Conservation (phyloP, 2,329 filamentous ascomycete genomes). For the Penicillium sp. region DNA sequence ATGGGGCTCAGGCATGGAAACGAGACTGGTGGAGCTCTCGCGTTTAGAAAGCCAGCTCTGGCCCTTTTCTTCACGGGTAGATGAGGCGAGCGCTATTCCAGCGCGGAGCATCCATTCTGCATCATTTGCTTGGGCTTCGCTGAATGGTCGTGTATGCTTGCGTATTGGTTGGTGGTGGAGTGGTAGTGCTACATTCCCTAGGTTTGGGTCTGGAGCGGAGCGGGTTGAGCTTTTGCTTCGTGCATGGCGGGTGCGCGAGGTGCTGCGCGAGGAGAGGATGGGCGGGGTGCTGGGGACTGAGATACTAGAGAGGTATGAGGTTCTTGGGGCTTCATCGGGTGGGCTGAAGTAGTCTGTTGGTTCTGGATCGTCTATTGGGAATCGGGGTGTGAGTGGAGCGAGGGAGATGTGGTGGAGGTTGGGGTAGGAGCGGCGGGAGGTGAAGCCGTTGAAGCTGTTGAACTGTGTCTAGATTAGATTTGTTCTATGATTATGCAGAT, state of each 20-base stretch:
- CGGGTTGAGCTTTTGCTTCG: constrained; percentile 35
- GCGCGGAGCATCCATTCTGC: constrained; percentile 58
- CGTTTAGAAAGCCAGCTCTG: constrained; percentile 56
- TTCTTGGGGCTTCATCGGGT: constrained; percentile 23
- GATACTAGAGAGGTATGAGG: constrained; percentile 40
- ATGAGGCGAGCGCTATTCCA: constrained; percentile 52
- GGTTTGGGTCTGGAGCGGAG: constrained; percentile 31
- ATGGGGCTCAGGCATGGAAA: constrained; percentile 30
- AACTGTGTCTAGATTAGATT: constrained; percentile 11
- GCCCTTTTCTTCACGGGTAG: constrained; percentile 57
- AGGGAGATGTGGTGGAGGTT: constrained; percentile 57
- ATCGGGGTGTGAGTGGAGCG: constrained; percentile 54
- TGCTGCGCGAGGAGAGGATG: constrained; percentile 41
- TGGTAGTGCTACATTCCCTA: constrained; percentile 26
- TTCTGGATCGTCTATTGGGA: constrained; percentile 47
- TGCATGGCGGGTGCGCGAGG: constrained; percentile 32
- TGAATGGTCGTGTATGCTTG: constrained; percentile 6
- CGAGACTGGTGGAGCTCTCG: constrained; percentile 52
- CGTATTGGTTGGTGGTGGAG: constrained; percentile 18
- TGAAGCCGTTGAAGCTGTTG: constrained; percentile 29
- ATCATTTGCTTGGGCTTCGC: constrained; percentile 22
- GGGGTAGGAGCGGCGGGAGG: constrained; percentile 52
- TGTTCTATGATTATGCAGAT: neutral
- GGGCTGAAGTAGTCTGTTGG: constrained; percentile 32
- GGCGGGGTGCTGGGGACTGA: constrained; percentile 42